Percentiles rank a stretch among this genome's conserved stretches.
phyloP scores from a whole-genome alignment of 805 yeast genomes.

The Myxozyma monticola region DNA sequence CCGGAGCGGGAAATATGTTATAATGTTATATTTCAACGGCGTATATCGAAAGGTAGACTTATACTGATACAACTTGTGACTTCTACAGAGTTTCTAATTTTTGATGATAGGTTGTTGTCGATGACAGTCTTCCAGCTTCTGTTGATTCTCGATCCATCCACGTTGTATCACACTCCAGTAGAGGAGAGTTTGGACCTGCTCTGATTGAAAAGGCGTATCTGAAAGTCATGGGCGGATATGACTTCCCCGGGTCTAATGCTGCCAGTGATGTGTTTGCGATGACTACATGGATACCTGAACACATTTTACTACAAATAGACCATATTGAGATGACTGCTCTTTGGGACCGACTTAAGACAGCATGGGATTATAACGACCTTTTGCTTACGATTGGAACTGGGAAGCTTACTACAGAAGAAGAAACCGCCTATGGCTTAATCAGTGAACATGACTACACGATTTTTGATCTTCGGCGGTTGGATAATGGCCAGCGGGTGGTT shows the following conservation, averaged over 20 bases:
- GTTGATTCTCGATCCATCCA: conserved; percentile 13
- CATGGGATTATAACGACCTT: conserved; percentile 42
- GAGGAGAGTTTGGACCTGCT: conserved; percentile 57
- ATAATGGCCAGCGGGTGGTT: conserved; percentile 31
- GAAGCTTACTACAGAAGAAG: conserved; percentile 38
- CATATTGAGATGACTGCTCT: conserved; percentile 30
- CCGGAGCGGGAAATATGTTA: conserved; percentile 40
- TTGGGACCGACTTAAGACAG: conserved; percentile 41
- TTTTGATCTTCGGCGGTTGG: conserved; percentile 40
- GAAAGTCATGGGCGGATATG: conserved; percentile 59
- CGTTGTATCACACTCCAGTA: conserved; percentile 43
- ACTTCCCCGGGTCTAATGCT: conserved; percentile 73
- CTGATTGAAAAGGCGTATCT: conserved; percentile 77
- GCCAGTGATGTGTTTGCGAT: conserved; percentile 65
- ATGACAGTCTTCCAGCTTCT: conserved; percentile 48
- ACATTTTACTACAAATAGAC: conserved; percentile 36
- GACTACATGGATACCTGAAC: conserved; percentile 76
- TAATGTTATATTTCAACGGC: conserved; percentile 56
- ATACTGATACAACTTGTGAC: not conserved
- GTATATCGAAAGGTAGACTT: conserved; percentile 42
- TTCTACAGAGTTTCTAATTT: not conserved
- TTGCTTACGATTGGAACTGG: conserved; percentile 73
- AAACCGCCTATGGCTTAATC: conserved; percentile 43
- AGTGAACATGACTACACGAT: conserved; percentile 74
- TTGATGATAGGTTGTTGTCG: conserved; percentile 41